Evolutionary conservation across 345 rosid species (phyloP), one percentile per base, ranked within the genome.

Genomic region (Orychophragmus violaceus): DNA sequence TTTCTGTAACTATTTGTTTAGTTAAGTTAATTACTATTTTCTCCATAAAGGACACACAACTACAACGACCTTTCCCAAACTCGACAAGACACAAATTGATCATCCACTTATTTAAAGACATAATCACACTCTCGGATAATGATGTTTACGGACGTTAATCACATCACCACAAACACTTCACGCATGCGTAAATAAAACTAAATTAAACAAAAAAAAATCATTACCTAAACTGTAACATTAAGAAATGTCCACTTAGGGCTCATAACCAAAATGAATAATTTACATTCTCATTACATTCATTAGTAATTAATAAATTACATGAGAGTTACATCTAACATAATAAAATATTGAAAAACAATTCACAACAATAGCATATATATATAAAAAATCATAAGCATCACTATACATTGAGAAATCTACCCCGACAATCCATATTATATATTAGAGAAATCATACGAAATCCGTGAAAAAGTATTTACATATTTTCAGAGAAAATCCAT

Each of bases 101-200:
- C 21, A 54, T 42, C 66, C 22, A 49, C 54, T 57, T 1, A 42
- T 29, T 64, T 37, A 25, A 9, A 10, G n/a, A 57, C 53, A 72
- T 36, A 37, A 29, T 56, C 59, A 72, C 22, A 44, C 21, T 8
- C 37, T 53, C 22, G 17, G 49, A 71, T 64, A 19, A 71, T 57
- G 44, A 64, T 58, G 54, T 65, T 64, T 23, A 29, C 44, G 36
- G 35, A 57, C 59, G 65, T 29, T 64, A 37, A 64, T 64, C 71
- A 64, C 66, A 64, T 64, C 60, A 37, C 25, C 9, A 6, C n/a
- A 6, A 19, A 18, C 76, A 56, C 45, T 48, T 63, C 16, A 49
- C 53, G 76, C 76, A 72, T 64, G 76, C 76, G 37, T 64, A n/a
- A 56, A 21, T 37, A 27, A 10, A 48, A 25, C 52, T 19, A 0